phyloP scores from a whole-genome alignment of 2,329 filamentous ascomycete genomes.

The Aurifilum marmelostoma region DNA sequence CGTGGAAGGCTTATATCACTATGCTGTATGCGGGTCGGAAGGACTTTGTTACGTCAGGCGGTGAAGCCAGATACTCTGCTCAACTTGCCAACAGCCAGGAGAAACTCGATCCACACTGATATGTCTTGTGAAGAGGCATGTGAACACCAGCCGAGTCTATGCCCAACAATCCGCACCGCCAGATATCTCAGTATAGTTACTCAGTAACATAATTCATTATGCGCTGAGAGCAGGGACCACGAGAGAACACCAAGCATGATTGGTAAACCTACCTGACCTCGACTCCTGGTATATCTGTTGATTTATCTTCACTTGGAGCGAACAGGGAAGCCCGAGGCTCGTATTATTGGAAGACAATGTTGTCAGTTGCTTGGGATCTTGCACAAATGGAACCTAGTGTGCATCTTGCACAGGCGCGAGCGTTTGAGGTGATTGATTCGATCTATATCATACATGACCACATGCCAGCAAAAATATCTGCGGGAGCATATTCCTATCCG shows the following conservation, averaged over 20 bases:
- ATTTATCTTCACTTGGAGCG: background rate
- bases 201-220: background rate
- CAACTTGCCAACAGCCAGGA: background rate
- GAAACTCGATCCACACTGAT: background rate
- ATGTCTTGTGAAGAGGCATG: background rate
- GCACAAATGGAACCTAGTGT: too few relatives aligned
- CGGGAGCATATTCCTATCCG: background rate
- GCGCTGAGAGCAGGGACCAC: too few relatives aligned
- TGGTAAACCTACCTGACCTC: too few relatives aligned
- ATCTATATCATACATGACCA: constrained; percentile 2
- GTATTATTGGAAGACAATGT: too few relatives aligned
- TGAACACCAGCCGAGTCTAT: background rate
- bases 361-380: background rate
- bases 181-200: background rate
- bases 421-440: background rate
- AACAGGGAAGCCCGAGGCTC: too few relatives aligned
- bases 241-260: too few relatives aligned
- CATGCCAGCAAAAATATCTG: background rate
- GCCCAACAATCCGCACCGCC: background rate
- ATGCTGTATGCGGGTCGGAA: too few relatives aligned
- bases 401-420: too few relatives aligned
- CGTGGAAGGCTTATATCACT: background rate
- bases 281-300: background rate
- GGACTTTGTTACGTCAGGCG: background rate
- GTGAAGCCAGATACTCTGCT: background rate